Conservation (phyloP, 2,329 filamentous ascomycete species). For the Talaromyces sp. region DNA sequence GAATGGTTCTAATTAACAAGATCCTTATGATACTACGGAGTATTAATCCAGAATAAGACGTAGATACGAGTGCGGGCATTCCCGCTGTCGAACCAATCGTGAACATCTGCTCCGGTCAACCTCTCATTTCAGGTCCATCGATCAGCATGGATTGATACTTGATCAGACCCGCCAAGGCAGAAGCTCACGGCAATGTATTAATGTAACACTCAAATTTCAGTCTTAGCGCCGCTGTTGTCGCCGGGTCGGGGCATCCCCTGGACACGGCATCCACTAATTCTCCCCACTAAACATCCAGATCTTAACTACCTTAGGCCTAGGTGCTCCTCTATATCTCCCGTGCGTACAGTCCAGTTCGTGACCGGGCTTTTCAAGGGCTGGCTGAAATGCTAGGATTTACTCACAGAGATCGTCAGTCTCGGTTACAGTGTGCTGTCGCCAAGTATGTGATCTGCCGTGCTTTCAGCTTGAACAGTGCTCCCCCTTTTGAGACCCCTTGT, state of each 20-base stretch:
- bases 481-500: not conserved
- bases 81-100: conserved; percentile 3
- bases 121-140: not conserved
- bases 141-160: not conserved
- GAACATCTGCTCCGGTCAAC: not conserved
- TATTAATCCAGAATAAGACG: not conserved
- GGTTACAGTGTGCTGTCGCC: not conserved
- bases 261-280: not conserved
- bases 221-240: not conserved
- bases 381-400: conserved; percentile 2
- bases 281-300: not conserved
- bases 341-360: not conserved
- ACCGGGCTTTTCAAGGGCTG: not conserved
- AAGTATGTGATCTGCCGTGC: not conserved
- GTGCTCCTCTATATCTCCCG: conserved; percentile 4
- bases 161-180: not conserved
- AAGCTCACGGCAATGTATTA: not conserved
- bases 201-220: not conserved
- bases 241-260: not conserved
- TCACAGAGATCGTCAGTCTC: not conserved
- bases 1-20: not conserved
- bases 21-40: conserved; percentile 7
- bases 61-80: not conserved
- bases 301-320: conserved; percentile 7
- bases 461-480: not conserved